Conservation (phyloP, 148 eudicot genomes). For the Silene conica region DNA sequence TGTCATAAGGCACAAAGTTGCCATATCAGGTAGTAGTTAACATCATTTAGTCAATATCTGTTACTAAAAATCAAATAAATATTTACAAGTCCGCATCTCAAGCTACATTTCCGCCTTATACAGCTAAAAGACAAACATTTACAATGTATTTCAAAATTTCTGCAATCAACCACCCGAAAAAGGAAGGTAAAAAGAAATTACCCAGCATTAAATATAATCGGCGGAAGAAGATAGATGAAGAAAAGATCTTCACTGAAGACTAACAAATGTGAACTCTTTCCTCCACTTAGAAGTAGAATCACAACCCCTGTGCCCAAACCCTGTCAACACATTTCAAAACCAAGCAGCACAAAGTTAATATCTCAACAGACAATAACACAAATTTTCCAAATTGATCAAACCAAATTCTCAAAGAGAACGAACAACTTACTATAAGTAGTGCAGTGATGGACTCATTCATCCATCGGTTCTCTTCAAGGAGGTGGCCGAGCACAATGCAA, state of each 20-base stretch:
- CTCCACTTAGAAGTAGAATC: slow-evolving; percentile 49
- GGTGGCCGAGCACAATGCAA: slow-evolving; percentile 68
- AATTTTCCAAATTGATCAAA: background rate
- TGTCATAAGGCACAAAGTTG: background rate
- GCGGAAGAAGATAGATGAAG: slow-evolving; percentile 80
- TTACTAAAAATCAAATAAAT: background rate
- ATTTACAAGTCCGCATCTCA: background rate
- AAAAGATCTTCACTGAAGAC: slow-evolving; percentile 71
- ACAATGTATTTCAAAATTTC: background rate
- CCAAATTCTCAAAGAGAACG: background rate
- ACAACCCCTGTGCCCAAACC: slow-evolving; percentile 57
- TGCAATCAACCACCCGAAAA: background rate
- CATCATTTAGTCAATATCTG: no score
- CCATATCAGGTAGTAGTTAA: background rate
- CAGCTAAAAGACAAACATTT: background rate
- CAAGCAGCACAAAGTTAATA: background rate
- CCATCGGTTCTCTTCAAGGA: slow-evolving; percentile 72
- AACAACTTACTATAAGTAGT: slow-evolving; percentile 44
- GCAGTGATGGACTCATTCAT: slow-evolving; percentile 69
- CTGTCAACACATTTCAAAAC: slow-evolving; percentile 29
- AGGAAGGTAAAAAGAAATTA: slow-evolving; percentile 17
- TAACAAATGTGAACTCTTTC: slow-evolving; percentile 54
- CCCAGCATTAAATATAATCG: slow-evolving; percentile 82
- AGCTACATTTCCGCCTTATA: background rate
- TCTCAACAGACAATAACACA: background rate